Evolutionary conservation across 768 basidiomycete species (phyloP).

Genomic region (Mycena albidolilacea): DNA sequence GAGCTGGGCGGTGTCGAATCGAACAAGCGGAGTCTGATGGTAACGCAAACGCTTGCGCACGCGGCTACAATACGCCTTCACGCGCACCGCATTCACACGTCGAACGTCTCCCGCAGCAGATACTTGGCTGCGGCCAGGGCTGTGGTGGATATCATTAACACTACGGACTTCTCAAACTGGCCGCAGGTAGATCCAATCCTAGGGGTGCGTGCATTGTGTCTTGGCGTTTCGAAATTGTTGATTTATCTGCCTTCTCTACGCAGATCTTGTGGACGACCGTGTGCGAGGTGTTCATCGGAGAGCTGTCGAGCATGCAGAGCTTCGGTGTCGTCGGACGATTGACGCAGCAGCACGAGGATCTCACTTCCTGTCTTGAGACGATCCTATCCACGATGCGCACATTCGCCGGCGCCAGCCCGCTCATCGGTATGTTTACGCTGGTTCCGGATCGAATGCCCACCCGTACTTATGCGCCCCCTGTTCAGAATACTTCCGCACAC

Average conservation of each 20-base stretch:
- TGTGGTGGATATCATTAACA: slow-evolving; percentile 32
- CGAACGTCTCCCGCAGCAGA: slow-evolving; percentile 33
- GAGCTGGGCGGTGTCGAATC: slow-evolving; percentile 37
- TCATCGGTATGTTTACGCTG: slow-evolving; percentile 14
- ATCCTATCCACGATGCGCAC: slow-evolving; percentile 15
- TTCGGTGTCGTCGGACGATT: slow-evolving; percentile 2
- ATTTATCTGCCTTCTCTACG: not conserved
- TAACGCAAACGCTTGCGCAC: slow-evolving; percentile 52
- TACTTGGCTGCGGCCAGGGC: slow-evolving; percentile 32
- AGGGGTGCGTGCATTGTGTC: slow-evolving; percentile 22
- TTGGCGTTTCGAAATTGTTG: not conserved
- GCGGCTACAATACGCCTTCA: slow-evolving; percentile 49
- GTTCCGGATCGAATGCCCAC: not conserved
- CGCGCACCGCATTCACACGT: slow-evolving; percentile 43
- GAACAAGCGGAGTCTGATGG: slow-evolving; percentile 38
- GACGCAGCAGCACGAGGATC: slow-evolving; percentile 22
- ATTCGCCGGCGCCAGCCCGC: slow-evolving; percentile 21
- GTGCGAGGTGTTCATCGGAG: slow-evolving; percentile 32
- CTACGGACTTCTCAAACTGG: slow-evolving; percentile 20
- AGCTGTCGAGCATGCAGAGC: slow-evolving; percentile 21
- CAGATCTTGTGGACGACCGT: slow-evolving; percentile 35
- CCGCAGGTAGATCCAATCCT: slow-evolving; percentile 39
- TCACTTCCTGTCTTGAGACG: slow-evolving; percentile 23
- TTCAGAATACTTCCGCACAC: slow-evolving; percentile 21
- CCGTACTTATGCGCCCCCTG: not conserved